Evolutionary conservation across 1,284 basidiomycete species (phyloP).

Genomic region (Cutaneotrichosporon dermatis): DNA sequence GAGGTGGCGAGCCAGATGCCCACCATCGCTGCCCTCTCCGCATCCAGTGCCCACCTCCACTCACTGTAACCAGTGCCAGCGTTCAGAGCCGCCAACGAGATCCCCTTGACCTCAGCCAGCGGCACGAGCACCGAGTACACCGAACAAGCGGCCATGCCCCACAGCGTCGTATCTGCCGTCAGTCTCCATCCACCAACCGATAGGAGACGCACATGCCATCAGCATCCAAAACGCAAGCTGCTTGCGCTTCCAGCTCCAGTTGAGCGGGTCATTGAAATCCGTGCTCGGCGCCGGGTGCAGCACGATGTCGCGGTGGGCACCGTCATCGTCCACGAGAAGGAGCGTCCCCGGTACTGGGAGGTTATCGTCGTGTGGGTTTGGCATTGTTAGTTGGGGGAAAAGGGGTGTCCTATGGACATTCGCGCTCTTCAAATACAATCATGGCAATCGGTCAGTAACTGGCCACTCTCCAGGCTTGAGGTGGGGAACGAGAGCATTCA

Average conservation of each 20-base stretch:
- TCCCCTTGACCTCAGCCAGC: slow-evolving; percentile 17
- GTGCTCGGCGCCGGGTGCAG: slow-evolving; percentile 20
- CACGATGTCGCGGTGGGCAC: slow-evolving; percentile 8
- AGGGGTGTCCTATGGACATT: too few relatives aligned
- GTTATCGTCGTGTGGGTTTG: background rate
- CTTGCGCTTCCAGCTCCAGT: slow-evolving; percentile 22
- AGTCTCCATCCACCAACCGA: background rate
- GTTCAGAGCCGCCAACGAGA: slow-evolving; percentile 20
- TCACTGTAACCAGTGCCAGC: slow-evolving; percentile 25
- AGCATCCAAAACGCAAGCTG: slow-evolving; percentile 19
- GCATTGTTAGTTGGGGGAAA: background rate
- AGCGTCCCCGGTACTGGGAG: slow-evolving; percentile 21
- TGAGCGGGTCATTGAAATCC: slow-evolving; percentile 24
- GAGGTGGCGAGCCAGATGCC: too few relatives aligned
- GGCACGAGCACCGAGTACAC: slow-evolving; percentile 27
- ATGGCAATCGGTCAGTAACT: too few relatives aligned
- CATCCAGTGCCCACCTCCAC: background rate
- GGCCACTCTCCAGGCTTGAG: too few relatives aligned
- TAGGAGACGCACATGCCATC: slow-evolving; percentile 2
- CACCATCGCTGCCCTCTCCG: too few relatives aligned
- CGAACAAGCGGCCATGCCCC: slow-evolving; percentile 14
- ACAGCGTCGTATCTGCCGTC: slow-evolving; percentile 11
- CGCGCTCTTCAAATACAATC: too few relatives aligned
- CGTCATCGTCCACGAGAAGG: slow-evolving; percentile 13
- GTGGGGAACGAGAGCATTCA: too few relatives aligned